Base-by-base conservation (phyloP, 78 protist genomes). In the Speleostelium caveatum region DNA sequence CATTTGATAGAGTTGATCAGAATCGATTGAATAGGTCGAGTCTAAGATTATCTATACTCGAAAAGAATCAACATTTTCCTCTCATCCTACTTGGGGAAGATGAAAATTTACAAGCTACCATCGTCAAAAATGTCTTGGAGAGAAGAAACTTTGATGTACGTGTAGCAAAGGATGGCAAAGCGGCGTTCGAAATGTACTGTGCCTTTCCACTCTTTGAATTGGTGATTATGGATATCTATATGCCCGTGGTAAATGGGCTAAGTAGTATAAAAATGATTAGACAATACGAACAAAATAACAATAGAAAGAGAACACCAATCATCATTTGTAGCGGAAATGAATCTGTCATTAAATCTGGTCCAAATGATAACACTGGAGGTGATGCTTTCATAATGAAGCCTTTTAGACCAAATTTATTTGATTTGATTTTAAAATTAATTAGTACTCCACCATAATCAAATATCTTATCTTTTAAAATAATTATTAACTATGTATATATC, bases 291-390 rank as follows among this genome's bases (percentile, higher is more conserved):
- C 56, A 69, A 2, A 33, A 36, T 56, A 49, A 39, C 19, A 75
- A 87, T 17, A 19, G 62, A 32, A 63, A 87, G 73, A 28, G 93
- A 33, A 74, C 86, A 33, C 93, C 93, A 30, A 87, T 87, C 8
- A 87, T 87, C 38, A 87, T 87, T 21, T 80, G 89, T 26, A 80
- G 89, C 58, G 89, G 78, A 10, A 80, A 80, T 68, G 89, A 80
- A 28, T 58, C 65, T 4, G 35, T 73, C 3, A n/a, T 80, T 10
- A 66, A 32, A 36, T 28, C 35, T 21, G 33, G 42, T 24, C 38
- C 38, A 42, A 41, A n/a, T 42, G 39, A 56, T 14, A 24, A 60
- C 5, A 42, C 22, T 7, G 77, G 71, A 28, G 66, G 77, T 30
- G 89, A 80, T 80, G 89, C 66, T 16, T 80, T 80, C 30, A 36